Percentiles rank a stretch among this genome's conserved stretches.
Conservation (phyloP, 106 monocot genomes). For the Phalaenopsis equestris region DNA sequence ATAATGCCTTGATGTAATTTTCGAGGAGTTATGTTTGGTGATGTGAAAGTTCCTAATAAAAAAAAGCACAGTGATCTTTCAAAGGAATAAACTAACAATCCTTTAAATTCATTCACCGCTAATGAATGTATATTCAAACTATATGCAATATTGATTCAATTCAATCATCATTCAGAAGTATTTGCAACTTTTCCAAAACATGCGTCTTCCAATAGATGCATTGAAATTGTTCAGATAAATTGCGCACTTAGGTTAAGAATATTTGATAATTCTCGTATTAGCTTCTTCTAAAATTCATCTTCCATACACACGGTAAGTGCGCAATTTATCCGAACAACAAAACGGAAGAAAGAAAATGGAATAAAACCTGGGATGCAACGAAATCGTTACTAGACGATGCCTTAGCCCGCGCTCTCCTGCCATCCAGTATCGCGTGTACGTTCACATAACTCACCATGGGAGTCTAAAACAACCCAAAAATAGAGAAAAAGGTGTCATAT, state of each 20-base stretch:
- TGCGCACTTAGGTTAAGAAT: background rate
- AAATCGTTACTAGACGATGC: conserved; percentile 29
- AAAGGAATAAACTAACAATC: too few relatives aligned
- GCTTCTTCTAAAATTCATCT: background rate
- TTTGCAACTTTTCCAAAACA: background rate
- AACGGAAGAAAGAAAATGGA: background rate
- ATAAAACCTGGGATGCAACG: conserved; percentile 53
- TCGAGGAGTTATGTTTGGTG: background rate
- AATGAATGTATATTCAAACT: background rate
- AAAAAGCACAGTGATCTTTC: background rate
- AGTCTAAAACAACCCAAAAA: conserved; percentile 39
- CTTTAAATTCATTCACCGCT: too few relatives aligned
- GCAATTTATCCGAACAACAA: background rate
- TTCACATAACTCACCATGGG: conserved; percentile 97
- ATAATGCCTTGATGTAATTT: background rate
- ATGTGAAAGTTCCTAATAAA: background rate
- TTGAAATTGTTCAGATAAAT: background rate
- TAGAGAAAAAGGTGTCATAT: background rate
- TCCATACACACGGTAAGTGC: background rate
- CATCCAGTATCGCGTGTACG: conserved; percentile 86
- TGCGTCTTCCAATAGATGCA: background rate
- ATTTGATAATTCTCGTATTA: background rate
- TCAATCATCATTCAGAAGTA: background rate
- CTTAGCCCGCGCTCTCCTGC: conserved; percentile 65
- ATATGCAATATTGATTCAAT: background rate